These are phyloP conservation scores for Kurtzmaniella cleridarum DNA, from an alignment of 805 yeast genomes.

Conservation along the genomic window DNA sequence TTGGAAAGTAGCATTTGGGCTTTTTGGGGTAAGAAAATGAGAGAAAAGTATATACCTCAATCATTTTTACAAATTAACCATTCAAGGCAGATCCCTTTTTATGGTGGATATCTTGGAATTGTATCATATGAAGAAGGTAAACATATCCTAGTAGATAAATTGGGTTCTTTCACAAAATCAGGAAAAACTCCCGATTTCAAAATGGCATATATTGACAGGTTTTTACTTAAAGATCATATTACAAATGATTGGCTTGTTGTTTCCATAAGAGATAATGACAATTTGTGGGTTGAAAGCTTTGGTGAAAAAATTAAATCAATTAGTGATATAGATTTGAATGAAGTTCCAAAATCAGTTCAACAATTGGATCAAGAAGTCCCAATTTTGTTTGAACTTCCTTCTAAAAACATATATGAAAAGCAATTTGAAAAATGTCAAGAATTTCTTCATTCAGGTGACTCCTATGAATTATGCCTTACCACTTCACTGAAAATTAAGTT, in stretches of 20 bases:
- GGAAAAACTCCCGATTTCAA: slow-evolving; percentile 64
- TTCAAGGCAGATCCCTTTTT: slow-evolving; percentile 55
- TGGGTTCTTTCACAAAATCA: slow-evolving; percentile 30
- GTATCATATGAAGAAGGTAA: slow-evolving; percentile 86
- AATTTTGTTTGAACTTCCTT: slow-evolving; percentile 42
- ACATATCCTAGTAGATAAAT: slow-evolving; percentile 26
- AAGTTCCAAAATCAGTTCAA: slow-evolving; percentile 20
- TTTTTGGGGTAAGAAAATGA: slow-evolving; percentile 46
- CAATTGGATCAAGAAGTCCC: slow-evolving; percentile 22
- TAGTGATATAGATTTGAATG: slow-evolving; percentile 10
- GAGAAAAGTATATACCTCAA: slow-evolving; percentile 25
- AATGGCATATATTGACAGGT: slow-evolving; percentile 63
- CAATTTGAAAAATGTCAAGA: slow-evolving; percentile 63
- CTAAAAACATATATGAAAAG: slow-evolving; percentile 44
- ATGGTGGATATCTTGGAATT: slow-evolving; percentile 88
- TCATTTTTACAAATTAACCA: slow-evolving; percentile 13
- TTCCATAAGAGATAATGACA: slow-evolving; percentile 40
- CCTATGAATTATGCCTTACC: slow-evolving; percentile 90
- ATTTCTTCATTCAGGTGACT: slow-evolving; percentile 71
- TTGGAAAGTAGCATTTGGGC: slow-evolving; percentile 43
- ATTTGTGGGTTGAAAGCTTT: slow-evolving; percentile 22
- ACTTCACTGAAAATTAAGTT: slow-evolving; percentile 60
- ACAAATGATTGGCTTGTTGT: slow-evolving; percentile 44
- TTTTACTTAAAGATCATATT: slow-evolving; percentile 49
- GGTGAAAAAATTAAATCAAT: slow-evolving; percentile 1